Evolutionary conservation across 2,329 filamentous ascomycete genomes (phyloP), one percentile per base, ranked within the genome.

Genomic region (Colletotrichum sp.): DNA sequence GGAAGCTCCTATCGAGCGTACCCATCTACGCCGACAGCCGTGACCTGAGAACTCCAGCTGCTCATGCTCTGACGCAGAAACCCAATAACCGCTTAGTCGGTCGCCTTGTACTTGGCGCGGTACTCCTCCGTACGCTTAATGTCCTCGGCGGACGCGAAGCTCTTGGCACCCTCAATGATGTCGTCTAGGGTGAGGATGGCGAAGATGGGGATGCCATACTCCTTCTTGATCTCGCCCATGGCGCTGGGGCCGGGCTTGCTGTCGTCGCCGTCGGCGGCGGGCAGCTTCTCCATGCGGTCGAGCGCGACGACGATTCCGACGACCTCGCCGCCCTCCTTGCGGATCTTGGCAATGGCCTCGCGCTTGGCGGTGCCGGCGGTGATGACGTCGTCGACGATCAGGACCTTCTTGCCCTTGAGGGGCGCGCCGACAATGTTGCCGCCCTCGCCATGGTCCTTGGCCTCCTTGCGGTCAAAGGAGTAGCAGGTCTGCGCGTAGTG

Each of bases 341-440:
- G 90, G 83, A 98, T 98, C 85, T 98, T 97, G 71, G 92, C 92
- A 76, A 98, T 96, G 16, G 96, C 95, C 85, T 98, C 96, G 74
- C 96, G 91, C 87, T 98, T 96, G 55, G 97, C 97, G 2, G 96
- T 98, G 32, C 97, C 97, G 1, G 96, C 96, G 1, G 96, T 98
- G 81, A 98, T 96, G 73, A 99, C 96, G 86, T 98, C 97, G 88
- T 99, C 97, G 55, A 99, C 93, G 80, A 99, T 94, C 39, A 99
- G 89, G 19, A 98, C 92, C 76, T 91, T 92, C 90, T 97, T 96
- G 70, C 95, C 96, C 86, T 94, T 94, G 68, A 98, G 88, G 8
- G 93, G 90, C 34, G 95, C 94, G 13, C 97, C 97, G 16, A 98
- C 96, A 81, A 98, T 98, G 83, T 92, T 94, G 60, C 97, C 96